phyloP scores from a whole-genome alignment of 1,284 basidiomycete species.

The Porphyrellus sp. region DNA sequence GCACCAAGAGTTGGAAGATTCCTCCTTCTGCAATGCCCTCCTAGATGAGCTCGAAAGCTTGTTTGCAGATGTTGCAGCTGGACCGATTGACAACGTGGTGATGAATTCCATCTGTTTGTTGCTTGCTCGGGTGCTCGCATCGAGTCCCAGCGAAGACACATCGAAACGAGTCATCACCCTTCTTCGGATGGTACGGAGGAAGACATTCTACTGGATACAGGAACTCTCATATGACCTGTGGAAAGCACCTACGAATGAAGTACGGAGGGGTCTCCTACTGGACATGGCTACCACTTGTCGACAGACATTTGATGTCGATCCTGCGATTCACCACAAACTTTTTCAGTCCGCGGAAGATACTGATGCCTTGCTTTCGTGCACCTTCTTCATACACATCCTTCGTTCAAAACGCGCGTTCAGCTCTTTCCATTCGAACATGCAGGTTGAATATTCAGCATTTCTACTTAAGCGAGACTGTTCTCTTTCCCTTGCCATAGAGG shows the following conservation, averaged over 20 bases:
- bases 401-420: background rate
- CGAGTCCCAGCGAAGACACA: background rate
- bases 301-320: background rate
- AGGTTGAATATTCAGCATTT: background rate
- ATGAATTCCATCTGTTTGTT: background rate
- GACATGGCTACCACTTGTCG: background rate
- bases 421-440: too few relatives aligned
- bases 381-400: background rate
- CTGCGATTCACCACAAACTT: background rate
- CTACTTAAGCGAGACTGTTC: background rate
- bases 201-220: background rate
- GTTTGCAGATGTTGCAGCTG: background rate
- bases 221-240: background rate
- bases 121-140: background rate
- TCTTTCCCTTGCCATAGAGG: background rate
- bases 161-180: background rate
- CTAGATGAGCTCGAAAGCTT: background rate
- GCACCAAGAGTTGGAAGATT: background rate
- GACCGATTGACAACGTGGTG: background rate
- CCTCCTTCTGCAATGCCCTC: background rate
- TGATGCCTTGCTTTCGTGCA: background rate
- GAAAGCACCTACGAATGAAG: background rate
- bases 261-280: background rate
- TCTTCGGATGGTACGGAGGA: background rate
- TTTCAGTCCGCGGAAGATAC: background rate